Percentiles rank a stretch among this genome's conserved stretches.
These are phyloP conservation scores for Acanthamoeba polyphaga DNA, from an alignment of 208 protist genomes.

Conservation along the genomic window DNA sequence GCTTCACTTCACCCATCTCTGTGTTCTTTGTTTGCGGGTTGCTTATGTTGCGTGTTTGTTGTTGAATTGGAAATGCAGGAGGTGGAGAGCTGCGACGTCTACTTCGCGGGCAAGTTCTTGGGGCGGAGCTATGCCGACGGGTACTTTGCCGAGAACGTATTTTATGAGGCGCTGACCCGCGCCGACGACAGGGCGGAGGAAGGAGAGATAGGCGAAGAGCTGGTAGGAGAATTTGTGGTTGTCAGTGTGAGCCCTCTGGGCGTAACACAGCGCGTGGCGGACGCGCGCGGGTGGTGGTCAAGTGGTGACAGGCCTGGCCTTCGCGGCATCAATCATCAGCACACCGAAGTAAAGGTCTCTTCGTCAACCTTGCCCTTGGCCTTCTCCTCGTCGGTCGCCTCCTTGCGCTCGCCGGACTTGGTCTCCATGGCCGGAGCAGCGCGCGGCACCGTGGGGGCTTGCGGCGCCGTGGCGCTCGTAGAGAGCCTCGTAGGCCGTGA, in stretches of 20 bases:
- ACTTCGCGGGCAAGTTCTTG: neutral
- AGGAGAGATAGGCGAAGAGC: neutral
- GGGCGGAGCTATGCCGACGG: slow-evolving; percentile 6
- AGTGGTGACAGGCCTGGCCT: neutral
- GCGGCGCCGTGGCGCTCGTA: slow-evolving; percentile 28
- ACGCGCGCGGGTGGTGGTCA: slow-evolving; percentile 8
- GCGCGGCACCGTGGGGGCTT: neutral
- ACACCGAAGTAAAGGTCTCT: slow-evolving; percentile 44
- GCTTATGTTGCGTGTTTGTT: neutral
- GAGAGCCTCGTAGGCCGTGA: slow-evolving; percentile 39
- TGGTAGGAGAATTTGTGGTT: neutral
- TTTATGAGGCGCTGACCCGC: neutral
- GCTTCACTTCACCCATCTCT: neutral
- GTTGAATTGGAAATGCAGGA: neutral
- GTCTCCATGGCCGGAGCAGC: neutral
- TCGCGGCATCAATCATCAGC: neutral
- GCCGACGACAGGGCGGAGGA: neutral
- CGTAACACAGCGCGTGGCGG: neutral
- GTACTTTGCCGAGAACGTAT: slow-evolving; percentile 12
- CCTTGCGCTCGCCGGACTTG: neutral
- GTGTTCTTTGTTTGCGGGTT: neutral
- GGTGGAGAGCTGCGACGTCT: slow-evolving; percentile 63
- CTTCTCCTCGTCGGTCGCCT: neutral
- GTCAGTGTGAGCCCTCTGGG: slow-evolving; percentile 32
- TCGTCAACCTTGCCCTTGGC: slow-evolving; percentile 54